Base-by-base conservation (phyloP, 768 basidiomycete genomes). In the Mycena maculata region DNA sequence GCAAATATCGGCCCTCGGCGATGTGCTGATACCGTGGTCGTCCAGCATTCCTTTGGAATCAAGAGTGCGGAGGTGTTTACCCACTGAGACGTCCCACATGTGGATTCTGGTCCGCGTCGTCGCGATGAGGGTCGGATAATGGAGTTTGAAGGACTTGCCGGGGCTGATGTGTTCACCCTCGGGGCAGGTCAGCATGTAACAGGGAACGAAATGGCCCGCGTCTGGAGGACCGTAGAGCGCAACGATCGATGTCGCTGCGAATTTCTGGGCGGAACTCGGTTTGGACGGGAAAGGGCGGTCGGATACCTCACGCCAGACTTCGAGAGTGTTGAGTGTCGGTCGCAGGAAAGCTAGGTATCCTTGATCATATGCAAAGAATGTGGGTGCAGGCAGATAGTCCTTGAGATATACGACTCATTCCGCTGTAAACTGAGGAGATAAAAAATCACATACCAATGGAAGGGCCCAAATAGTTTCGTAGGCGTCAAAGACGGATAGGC, bases 41-140 rank as follows among this genome's bases (percentile, higher is more conserved):
- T 54, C 41, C 20, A 62, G 48, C 16, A 28, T n/a, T 0, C 39
- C 28, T 15, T 15, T 3, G 10, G 13, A 15, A 15, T 41, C 31
- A 11, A 62, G 38, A 2, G 38, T 41, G 15, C 50, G 50, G 41
- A 62, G 27, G 39, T 44, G 39, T 16, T 30, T 9, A 15, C 60
- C 60, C 15, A 50, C 54, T 13, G 49, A 44, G 7, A 62, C 20
- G 31, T 62, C 60, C 60, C 60, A 62, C 28, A 62, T 53, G 39
- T 62, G 50, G 13, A 62, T 22, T 8, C 42, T 20, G 2, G 20
- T 33, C 2, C 13, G 2, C 39, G 60, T 23, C 4, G 28, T 36
- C 12, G 41, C 52, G 30, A 60, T 13, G 13, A 62, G 38, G 22
- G 50, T 62, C 7, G 60, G 41, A 20, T 42, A 44, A 6, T 31